Evolutionary conservation across 495 filamentous ascomycete species (phyloP).

Genomic region (Podospora bellae-mahoneyi): DNA sequence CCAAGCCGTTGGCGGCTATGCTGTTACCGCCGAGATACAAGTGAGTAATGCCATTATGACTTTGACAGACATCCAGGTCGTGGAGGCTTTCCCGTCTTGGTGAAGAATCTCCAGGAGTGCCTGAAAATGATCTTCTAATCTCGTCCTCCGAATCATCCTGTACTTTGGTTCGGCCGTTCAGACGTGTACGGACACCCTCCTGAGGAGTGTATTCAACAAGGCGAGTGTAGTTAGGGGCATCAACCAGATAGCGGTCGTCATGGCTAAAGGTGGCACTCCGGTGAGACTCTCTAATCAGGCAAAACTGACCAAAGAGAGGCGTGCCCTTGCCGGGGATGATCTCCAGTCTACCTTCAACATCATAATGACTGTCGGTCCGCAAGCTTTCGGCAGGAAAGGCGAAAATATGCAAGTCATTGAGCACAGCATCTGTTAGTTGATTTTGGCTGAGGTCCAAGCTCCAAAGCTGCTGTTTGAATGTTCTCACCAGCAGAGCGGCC

Average conservation of each 20-base stretch:
- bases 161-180: constrained; percentile 31
- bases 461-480: constrained; percentile 40
- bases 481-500: constrained; percentile 28
- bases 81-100: constrained; percentile 7
- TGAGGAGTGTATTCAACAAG: constrained; percentile 15
- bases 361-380: constrained; percentile 17
- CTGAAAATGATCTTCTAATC: constrained; percentile 31
- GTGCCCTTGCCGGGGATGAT: constrained; percentile 22
- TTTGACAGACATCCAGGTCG: constrained; percentile 23
- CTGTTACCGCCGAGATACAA: constrained; percentile 41
- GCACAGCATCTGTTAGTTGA: constrained; percentile 33
- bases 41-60: constrained; percentile 39
- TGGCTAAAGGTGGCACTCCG: constrained; percentile 35
- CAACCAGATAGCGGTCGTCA: constrained; percentile 38
- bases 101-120: constrained; percentile 10
- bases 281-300: constrained; percentile 38
- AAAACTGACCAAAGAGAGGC: constrained; percentile 33
- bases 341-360: constrained; percentile 36
- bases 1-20: constrained; percentile 32
- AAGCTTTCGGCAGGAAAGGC: constrained; percentile 26
- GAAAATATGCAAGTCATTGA: constrained; percentile 26
- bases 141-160: constrained; percentile 33
- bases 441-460: constrained; percentile 48
- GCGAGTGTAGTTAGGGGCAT: constrained; percentile 37
- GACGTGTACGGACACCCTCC: constrained; percentile 22